These are phyloP conservation scores for Starmerella khaoyaiensis DNA, from an alignment of 805 yeast genomes.

Conservation along the genomic window DNA sequence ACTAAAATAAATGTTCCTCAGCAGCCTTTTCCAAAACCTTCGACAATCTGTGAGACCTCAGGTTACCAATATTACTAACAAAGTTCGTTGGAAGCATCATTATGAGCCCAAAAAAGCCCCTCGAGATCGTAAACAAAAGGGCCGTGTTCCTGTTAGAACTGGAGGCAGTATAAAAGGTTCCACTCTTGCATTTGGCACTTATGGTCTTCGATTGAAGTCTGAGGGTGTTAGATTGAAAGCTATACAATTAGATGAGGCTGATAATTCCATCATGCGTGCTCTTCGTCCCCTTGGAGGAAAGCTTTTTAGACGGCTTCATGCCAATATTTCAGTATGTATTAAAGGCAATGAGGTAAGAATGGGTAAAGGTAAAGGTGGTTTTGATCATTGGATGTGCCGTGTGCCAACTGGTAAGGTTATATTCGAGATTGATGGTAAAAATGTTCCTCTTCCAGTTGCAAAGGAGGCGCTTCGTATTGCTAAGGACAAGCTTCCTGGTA, in stretches of 20 bases:
- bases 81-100: slow-evolving; percentile 22
- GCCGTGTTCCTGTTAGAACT: slow-evolving; percentile 83
- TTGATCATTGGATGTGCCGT: slow-evolving; percentile 93
- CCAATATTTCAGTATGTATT: slow-evolving; percentile 81
- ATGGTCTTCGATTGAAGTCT: slow-evolving; percentile 76
- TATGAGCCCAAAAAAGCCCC: slow-evolving; percentile 51
- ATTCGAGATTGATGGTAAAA: slow-evolving; percentile 65
- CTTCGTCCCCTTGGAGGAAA: slow-evolving; percentile 62
- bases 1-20: slow-evolving; percentile 3
- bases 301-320: slow-evolving; percentile 66
- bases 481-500: slow-evolving; percentile 82
- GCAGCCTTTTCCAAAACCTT: slow-evolving; percentile 9
- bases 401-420: slow-evolving; percentile 91
- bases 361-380: slow-evolving; percentile 99
- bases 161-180: slow-evolving; percentile 93
- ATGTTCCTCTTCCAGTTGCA: slow-evolving; percentile 78
- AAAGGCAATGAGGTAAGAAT: slow-evolving; percentile 98
- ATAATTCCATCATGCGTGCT: slow-evolving; percentile 67
- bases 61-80: slow-evolving; percentile 4
- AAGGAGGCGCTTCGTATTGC: slow-evolving; percentile 82
- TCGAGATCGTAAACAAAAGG: slow-evolving; percentile 73
- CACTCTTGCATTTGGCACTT: slow-evolving; percentile 63
- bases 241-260: slow-evolving; percentile 81
- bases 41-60: slow-evolving; percentile 2
- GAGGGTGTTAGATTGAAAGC: slow-evolving; percentile 81